Percentiles rank a stretch among this genome's conserved stretches.
phyloP scores from a whole-genome alignment of 495 filamentous ascomycete genomes.

The Evansstolkia leycettana region DNA sequence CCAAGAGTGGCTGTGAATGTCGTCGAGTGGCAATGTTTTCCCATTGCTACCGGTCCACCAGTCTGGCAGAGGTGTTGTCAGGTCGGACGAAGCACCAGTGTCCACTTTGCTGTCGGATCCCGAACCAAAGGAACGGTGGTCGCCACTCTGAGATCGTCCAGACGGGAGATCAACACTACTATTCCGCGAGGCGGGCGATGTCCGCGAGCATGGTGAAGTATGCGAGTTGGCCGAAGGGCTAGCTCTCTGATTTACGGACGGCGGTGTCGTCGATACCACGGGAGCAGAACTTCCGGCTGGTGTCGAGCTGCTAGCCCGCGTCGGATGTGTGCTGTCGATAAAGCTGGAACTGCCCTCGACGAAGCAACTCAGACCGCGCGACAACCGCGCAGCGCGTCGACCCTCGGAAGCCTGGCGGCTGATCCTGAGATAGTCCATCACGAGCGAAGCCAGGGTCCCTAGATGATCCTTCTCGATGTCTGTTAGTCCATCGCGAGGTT shows the following conservation, averaged over 20 bases:
- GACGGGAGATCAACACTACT: slow-evolving; percentile 13
- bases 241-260: not conserved
- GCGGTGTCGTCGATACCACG: not conserved
- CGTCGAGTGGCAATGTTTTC: slow-evolving; percentile 22
- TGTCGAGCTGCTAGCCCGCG: slow-evolving; percentile 13
- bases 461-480: slow-evolving; percentile 27
- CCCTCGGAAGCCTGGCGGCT: slow-evolving; percentile 44
- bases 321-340: slow-evolving; percentile 19
- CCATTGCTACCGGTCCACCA: slow-evolving; percentile 23
- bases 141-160: slow-evolving; percentile 14
- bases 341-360: slow-evolving; percentile 43
- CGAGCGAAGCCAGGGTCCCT: slow-evolving; percentile 36
- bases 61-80: slow-evolving; percentile 22
- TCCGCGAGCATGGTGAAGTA: too few species aligned
- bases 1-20: slow-evolving; percentile 28
- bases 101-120: slow-evolving; percentile 16
- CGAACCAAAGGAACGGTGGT: slow-evolving; percentile 20
- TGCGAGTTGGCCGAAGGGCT: slow-evolving; percentile 14
- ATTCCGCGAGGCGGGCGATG: slow-evolving; percentile 18
- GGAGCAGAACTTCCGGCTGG: slow-evolving; percentile 11
- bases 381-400: slow-evolving; percentile 44
- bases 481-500: slow-evolving; percentile 23
- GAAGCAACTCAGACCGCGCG: slow-evolving; percentile 49
- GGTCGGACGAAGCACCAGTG: slow-evolving; percentile 10
- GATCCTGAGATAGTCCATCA: slow-evolving; percentile 54